Percentiles rank a stretch among this genome's conserved stretches.
These are phyloP conservation scores for Boletus coccyginus DNA, from an alignment of 768 basidiomycete genomes.

Conservation along the genomic window DNA sequence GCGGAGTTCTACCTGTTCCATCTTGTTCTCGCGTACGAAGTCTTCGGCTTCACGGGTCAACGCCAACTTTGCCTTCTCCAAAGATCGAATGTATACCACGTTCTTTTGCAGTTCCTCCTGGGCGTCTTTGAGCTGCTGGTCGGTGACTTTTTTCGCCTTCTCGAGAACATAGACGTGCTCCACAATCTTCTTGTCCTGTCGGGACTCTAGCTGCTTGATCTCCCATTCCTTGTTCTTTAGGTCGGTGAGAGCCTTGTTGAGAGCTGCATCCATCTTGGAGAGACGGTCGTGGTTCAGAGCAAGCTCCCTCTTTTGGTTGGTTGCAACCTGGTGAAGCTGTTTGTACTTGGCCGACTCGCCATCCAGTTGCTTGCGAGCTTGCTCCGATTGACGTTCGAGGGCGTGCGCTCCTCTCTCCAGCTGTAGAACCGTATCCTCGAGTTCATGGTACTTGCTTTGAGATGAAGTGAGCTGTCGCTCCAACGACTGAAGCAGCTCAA, in stretches of 20 bases:
- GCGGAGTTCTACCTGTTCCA: conserved; percentile 61
- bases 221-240: conserved; percentile 83
- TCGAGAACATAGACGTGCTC: conserved; percentile 97
- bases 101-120: conserved; percentile 75
- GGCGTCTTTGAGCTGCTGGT: conserved; percentile 83
- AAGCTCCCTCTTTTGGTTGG: conserved; percentile 68
- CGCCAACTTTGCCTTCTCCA: conserved; percentile 77
- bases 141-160: conserved; percentile 92
- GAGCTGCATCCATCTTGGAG: conserved; percentile 70
- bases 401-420: conserved; percentile 79
- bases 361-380: conserved; percentile 68
- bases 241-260: conserved; percentile 78
- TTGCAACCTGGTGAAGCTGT: conserved; percentile 66
- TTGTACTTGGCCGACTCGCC: conserved; percentile 68
- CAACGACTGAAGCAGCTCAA: conserved; percentile 47
- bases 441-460: conserved; percentile 75
- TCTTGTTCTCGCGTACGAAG: conserved; percentile 67
- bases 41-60: conserved; percentile 84
- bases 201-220: conserved; percentile 78
- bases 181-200: conserved; percentile 96
- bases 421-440: conserved; percentile 85
- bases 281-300: conserved; percentile 64
- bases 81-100: conserved; percentile 73
- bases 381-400: conserved; percentile 70
- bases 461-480: conserved; percentile 74